Conservation (phyloP, 371 early-diverging fungal species). For the Mucor saturninus region DNA sequence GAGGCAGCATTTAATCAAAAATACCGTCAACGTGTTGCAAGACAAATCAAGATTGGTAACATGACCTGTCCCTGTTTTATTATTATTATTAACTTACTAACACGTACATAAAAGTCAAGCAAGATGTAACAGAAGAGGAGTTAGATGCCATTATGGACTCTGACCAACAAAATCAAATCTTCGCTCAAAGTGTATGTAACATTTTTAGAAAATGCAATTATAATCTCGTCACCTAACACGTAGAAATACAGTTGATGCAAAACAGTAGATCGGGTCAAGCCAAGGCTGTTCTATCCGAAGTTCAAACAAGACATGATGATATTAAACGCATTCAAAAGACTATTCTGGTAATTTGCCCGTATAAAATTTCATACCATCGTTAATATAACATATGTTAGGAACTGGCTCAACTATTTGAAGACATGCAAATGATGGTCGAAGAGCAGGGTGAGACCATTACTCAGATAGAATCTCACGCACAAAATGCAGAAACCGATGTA, state of each 20-base stretch:
- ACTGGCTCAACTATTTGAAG: conserved; percentile 86
- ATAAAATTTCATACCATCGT: too few species aligned
- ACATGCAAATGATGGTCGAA: conserved; percentile 88
- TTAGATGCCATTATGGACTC: conserved; percentile 77
- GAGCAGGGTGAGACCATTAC: conserved; percentile 78
- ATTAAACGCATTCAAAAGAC: conserved; percentile 87
- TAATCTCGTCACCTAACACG: background rate
- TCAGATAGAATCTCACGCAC: conserved; percentile 72
- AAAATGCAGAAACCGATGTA: conserved; percentile 66
- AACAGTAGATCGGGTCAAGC: conserved; percentile 83
- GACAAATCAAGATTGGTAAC: conserved; percentile 86
- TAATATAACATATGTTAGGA: conserved; percentile 55
- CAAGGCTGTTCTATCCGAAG: conserved; percentile 78
- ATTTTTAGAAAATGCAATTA: background rate
- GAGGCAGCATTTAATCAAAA: conserved; percentile 84
- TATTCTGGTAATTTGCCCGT: conserved; percentile 61
- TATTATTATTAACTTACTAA: background rate
- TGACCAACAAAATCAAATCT: conserved; percentile 76
- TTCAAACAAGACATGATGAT: conserved; percentile 87
- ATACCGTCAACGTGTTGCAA: conserved; percentile 83
- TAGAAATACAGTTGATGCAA: conserved; percentile 63
- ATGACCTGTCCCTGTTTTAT: background rate
- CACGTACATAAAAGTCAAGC: conserved; percentile 63
- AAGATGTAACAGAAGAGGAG: conserved; percentile 84
- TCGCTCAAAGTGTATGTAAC: conserved; percentile 78